Base-by-base conservation (phyloP, 2,329 filamentous ascomycete genomes). In the Dothideomycetes sp. region DNA sequence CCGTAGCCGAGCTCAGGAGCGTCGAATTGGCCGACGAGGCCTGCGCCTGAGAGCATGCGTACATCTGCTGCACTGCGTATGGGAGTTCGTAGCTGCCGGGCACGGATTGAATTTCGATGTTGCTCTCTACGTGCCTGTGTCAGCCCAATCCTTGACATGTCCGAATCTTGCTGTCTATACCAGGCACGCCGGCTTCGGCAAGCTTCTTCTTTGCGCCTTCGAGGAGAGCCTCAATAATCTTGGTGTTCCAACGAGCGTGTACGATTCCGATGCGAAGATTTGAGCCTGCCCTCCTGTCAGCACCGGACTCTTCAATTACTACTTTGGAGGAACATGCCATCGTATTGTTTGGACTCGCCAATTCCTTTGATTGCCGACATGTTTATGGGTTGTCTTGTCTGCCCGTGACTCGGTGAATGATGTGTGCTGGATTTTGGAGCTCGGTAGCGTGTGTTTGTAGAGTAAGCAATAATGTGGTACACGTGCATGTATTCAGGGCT, bases 81-180 rank as follows among this genome's bases (percentile, higher is more conserved):
- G 91, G 91, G 30, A 98, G 73, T 67, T 98, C 91, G 74, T 93
- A 98, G 49, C 84, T 84, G 39, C 91, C 91, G 0, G 91, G 91
- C 23, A 96, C 91, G 36, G 81, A 84, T 67, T 95, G 83, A 27
- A 88, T 68, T 41, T 88, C 77, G 56, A 98, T 93, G 63, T 95
- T 94, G 54, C 83, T 78, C 56, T 87, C 79, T 60, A n/a, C n/a
- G 40, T 24, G 5, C 20, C n/a, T 0, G 18, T 5, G 25, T 42
- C 15, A 41, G 38, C 25, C 12, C 15, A 1, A 11, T 17, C n/a
- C n/a, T 9, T 19, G 18, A 3, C 17, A 6, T 16, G 5, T 7
- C 10, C 10, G 9, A 2, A 8, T 3, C 18, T 7, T 11, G 22
- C 8, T 10, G 7, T 2, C 10, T 2, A 22, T 36, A 42, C 40